Base-by-base conservation (phyloP, 2,329 filamentous ascomycete genomes). In the Colletotrichum noveboracense region DNA sequence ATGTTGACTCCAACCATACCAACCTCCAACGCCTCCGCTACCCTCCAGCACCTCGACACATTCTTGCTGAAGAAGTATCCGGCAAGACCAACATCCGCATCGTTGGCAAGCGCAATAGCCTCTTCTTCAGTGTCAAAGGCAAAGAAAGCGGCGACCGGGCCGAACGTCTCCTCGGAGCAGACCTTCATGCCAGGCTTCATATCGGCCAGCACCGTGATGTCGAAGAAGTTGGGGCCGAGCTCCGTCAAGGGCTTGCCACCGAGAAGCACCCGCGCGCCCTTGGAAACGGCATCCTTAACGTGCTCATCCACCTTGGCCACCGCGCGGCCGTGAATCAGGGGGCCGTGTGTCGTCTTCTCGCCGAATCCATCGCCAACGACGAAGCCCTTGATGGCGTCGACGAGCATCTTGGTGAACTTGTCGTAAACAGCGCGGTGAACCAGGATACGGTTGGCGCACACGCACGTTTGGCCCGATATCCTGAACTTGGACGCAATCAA, bases 301-400 rank as follows among this genome's bases (percentile, higher is more conserved):
- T 93, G 96, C 1, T 88, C 88, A 38, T 96, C 86, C 4, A 96
- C 90, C 48, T 91, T 88, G 66, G 95, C 93, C 93, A 94, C 81
- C 95, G 94, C 16, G 87, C 84, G 82, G 92, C 93, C 9, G 93
- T 76, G 93, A 58, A 95, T 91, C 80, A 95, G 93, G 0, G 94
- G 94, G 0, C 94, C 94, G 80, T 95, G 94, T 85, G 93, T 94
- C 1, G 93, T 95, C 43, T 86, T 87, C 78, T 93, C 90, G 7
- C 89, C 88, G 82, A 95, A 95, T 0, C 93, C 94, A 80, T 95
- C 91, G 68, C 94, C 94, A 16, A 95, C 88, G 60, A 92, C 90
- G 78, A 90, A 93, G 56, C 90, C 89, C 34, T 87, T 86, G 76
- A 89, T 87, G 66, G 94, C 86, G 71, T 90, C 86, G 48, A 90